Base-by-base conservation (phyloP, 1,284 basidiomycete genomes). In the Sanghuangporus sanghuang region DNA sequence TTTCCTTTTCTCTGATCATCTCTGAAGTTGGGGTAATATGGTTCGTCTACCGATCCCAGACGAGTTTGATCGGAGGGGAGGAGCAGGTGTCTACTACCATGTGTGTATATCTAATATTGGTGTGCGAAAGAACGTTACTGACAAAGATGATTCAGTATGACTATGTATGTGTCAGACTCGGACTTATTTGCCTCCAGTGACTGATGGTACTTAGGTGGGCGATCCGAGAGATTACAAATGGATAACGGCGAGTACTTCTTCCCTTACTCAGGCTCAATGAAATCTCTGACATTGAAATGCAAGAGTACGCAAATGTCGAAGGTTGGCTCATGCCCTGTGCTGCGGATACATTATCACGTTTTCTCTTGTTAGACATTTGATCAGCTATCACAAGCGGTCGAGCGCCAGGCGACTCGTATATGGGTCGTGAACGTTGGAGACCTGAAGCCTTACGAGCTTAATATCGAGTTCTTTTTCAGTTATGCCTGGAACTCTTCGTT, bases 381-480 rank as follows among this genome's bases (percentile, higher is more conserved):
- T 64, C 84, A 87, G 74, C 78, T 87, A 76, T 85, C 83, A 2
- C 74, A 85, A 35, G 84, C 85, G 2, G 77, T 85, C 12, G 81
- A 82, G 32, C 79, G 82, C 21, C 74, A 84, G n/a, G 84, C 85
- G 1, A 80, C 75, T 5, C 78, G 77, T 18, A 73, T 86, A 40
- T 87, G 85, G 85, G 78, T 86, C 42, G 71, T 86, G 50, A 86
- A 86, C 68, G 85, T 87, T 40, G 88, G 87, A 21, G 89, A 91
- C 68, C 73, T 91, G 44, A 91, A 91, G 71, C 86, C 87, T 0
- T 86, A 86, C 68, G 89, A 92, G 68, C 80, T 85, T 69, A 82
- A 86, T 52, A 85, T 79, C 23, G 87, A 90, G 67, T 90, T 87
- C 71, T 90, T 87, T 78, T 75, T 90, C 67, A 77, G 76, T 18